These are phyloP conservation scores for Centella asiatica DNA, from an alignment of 129 eudicot genomes.

Conservation along the genomic window DNA sequence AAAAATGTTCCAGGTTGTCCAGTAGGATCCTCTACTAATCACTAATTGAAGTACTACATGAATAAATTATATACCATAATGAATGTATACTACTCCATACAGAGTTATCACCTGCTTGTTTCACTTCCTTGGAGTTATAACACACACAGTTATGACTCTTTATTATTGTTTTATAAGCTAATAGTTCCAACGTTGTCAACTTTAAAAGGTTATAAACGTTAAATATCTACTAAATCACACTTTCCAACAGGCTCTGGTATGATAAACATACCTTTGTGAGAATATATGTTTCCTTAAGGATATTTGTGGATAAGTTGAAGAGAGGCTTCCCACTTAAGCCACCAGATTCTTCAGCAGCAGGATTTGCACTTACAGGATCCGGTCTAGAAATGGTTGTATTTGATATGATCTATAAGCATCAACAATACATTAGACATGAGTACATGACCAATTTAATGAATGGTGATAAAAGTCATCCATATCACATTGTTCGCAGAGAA, in stretches of 20 bases:
- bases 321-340: slow-evolving; percentile 99
- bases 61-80: no score
- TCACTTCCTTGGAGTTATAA: neutral
- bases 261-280: slow-evolving; percentile 63
- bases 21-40: no score
- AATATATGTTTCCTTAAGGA: slow-evolving; percentile 78
- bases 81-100: no score
- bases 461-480: neutral
- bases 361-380: slow-evolving; percentile 41
- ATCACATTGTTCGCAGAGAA: no score
- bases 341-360: slow-evolving; percentile 72
- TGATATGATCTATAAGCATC: slow-evolving; percentile 68
- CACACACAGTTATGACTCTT: no score
- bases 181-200: slow-evolving; percentile 1
- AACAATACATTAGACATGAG: neutral
- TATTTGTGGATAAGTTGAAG: slow-evolving; percentile 58
- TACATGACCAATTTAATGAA: no score
- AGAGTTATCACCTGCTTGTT: no score
- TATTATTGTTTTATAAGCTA: no score
- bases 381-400: slow-evolving; percentile 96
- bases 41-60: no score
- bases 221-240: neutral
- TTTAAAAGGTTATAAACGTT: neutral
- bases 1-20: no score
- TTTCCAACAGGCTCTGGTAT: neutral